These are phyloP conservation scores for Phytophthora crassamura DNA, from an alignment of 352 stramenopile genomes.

Conservation along the genomic window DNA sequence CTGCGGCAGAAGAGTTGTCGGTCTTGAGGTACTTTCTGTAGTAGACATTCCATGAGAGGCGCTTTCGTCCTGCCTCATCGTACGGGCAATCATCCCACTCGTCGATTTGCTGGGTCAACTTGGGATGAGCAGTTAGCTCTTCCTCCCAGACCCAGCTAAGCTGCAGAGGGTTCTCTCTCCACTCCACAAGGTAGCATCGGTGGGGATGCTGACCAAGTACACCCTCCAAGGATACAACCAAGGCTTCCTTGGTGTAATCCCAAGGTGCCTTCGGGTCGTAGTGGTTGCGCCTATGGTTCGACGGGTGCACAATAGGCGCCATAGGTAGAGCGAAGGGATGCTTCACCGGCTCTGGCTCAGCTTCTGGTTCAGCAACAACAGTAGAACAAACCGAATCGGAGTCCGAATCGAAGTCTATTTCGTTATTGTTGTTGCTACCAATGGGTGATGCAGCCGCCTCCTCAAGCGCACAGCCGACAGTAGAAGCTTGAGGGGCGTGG, in stretches of 20 bases:
- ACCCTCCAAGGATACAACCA: background rate
- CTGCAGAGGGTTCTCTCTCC: background rate
- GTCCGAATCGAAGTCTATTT: too few species aligned
- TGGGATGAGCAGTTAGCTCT: background rate
- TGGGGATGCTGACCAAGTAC: background rate
- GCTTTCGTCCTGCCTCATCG: too few species aligned
- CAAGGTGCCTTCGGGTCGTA: background rate
- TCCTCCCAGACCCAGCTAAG: conserved; percentile 5
- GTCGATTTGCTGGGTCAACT: background rate
- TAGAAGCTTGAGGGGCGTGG: too few species aligned
- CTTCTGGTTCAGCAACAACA: too few species aligned
- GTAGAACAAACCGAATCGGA: too few species aligned
- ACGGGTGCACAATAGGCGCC: background rate
- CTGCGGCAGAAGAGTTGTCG: too few species aligned
- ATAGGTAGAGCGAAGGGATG: background rate
- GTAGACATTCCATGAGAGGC: too few species aligned
- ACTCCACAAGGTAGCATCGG: background rate
- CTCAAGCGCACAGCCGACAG: too few species aligned
- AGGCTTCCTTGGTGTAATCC: background rate
- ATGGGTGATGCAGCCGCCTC: too few species aligned
- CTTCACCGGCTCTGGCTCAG: too few species aligned
- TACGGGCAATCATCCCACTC: background rate
- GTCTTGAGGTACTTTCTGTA: too few species aligned
- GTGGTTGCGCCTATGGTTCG: background rate
- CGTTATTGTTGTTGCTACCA: too few species aligned